Evolutionary conservation across 1,284 basidiomycete species (phyloP).

Genomic region (Marasmius sp.): DNA sequence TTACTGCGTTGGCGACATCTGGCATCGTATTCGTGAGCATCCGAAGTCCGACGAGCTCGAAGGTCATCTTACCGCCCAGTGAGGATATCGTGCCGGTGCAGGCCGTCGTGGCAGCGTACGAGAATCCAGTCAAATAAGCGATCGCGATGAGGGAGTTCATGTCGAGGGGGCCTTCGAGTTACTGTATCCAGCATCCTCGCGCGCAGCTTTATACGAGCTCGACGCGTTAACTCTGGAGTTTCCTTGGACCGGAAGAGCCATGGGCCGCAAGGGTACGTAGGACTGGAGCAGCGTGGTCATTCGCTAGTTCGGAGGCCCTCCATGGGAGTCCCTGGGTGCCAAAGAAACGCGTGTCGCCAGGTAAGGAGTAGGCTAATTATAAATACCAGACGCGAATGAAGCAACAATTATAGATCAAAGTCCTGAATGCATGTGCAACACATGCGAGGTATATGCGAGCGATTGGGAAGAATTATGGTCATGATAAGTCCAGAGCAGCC

Average conservation of each 20-base stretch:
- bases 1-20: conserved; percentile 42
- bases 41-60: not conserved
- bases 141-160: conserved; percentile 4
- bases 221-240: not conserved
- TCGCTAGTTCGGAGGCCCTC: not conserved
- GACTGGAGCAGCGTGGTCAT: not conserved
- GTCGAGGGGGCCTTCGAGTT: not conserved
- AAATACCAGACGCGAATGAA: too few species aligned
- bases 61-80: conserved; percentile 23
- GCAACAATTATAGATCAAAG: too few species aligned
- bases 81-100: conserved; percentile 45
- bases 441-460: too few species aligned
- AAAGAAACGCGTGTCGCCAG: too few species aligned
- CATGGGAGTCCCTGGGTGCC: not conserved
- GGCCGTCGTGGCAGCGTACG: conserved; percentile 13
- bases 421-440: too few species aligned
- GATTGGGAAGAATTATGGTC: too few species aligned
- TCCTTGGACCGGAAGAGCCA: not conserved
- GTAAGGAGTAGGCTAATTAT: too few species aligned
- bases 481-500: too few species aligned
- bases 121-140: conserved; percentile 10
- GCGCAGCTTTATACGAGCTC: not conserved
- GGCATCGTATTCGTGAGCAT: not conserved
- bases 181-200: not conserved
- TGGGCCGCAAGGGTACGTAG: not conserved